A percentile compares a stretch with the other conserved stretches of the same genome.
These are phyloP conservation scores for Saccharomycopsis lassenensis DNA, from an alignment of 805 yeast genomes.

Conservation along the genomic window DNA sequence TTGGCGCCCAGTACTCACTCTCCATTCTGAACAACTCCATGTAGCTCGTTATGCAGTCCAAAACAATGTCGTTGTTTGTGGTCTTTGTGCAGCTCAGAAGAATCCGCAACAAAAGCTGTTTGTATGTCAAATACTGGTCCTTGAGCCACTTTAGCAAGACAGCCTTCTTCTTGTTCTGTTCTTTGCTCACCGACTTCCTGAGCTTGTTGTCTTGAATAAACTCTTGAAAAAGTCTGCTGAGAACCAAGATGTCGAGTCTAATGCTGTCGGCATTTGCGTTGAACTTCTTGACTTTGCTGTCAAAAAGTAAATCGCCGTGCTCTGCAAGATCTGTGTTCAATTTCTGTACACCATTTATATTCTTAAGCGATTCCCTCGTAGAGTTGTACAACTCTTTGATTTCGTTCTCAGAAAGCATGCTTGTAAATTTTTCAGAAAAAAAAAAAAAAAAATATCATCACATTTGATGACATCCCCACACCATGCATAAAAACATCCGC, in stretches of 20 bases:
- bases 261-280: not conserved
- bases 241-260: constrained; percentile 31
- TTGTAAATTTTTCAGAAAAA: no score
- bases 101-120: constrained; percentile 31
- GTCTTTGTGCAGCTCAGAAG: constrained; percentile 27
- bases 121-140: constrained; percentile 45
- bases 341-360: constrained; percentile 43
- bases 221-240: constrained; percentile 39
- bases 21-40: constrained; percentile 50
- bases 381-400: constrained; percentile 23
- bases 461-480: no score
- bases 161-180: constrained; percentile 33
- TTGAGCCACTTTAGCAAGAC: constrained; percentile 54
- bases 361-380: constrained; percentile 33
- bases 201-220: constrained; percentile 35
- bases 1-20: constrained; percentile 39
- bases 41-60: constrained; percentile 42
- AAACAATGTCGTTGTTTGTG: constrained; percentile 38
- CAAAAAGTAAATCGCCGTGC: constrained; percentile 20
- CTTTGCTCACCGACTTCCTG: constrained; percentile 23
- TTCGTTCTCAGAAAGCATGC: constrained; percentile 9
- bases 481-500: no score
- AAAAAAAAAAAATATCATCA: no score
- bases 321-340: constrained; percentile 32
- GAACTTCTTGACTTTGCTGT: not conserved